Evolutionary conservation across 768 basidiomycete genomes (phyloP).

Genomic region (Lentinula detonsa): DNA sequence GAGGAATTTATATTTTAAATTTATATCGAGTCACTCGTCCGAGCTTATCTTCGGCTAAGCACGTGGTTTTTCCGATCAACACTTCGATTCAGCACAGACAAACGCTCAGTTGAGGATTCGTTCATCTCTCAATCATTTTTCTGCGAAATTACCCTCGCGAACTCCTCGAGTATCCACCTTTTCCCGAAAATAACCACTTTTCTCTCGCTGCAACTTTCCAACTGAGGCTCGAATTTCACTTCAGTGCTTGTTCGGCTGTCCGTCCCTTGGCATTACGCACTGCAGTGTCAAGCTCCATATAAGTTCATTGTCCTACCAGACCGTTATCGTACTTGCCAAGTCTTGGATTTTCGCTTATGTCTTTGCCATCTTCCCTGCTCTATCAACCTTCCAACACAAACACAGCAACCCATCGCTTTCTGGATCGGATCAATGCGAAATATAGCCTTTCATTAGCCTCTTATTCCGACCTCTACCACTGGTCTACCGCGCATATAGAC

Average conservation of each 20-base stretch:
- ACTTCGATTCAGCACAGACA: background rate
- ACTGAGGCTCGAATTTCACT: background rate
- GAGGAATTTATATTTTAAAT: background rate
- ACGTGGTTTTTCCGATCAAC: background rate
- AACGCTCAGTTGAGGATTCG: background rate
- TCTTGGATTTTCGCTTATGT: background rate
- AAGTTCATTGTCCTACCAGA: background rate
- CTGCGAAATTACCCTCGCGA: background rate
- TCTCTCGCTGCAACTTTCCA: background rate
- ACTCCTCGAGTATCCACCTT: background rate
- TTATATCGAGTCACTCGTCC: background rate
- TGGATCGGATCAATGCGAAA: constrained; percentile 41
- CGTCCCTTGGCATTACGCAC: background rate
- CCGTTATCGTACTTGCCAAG: background rate
- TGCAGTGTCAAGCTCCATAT: background rate
- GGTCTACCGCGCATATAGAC: constrained; percentile 57
- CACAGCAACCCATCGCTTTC: constrained; percentile 45
- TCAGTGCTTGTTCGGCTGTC: background rate
- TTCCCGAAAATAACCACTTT: background rate
- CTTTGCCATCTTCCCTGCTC: constrained; percentile 23
- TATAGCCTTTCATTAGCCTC: constrained; percentile 37
- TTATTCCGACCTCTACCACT: constrained; percentile 61
- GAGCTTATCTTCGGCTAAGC: background rate
- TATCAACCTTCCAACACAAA: constrained; percentile 36
- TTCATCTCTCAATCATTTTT: background rate